Conservation (phyloP, 169 alveolate genomes). For the Eimeria zaria region DNA sequence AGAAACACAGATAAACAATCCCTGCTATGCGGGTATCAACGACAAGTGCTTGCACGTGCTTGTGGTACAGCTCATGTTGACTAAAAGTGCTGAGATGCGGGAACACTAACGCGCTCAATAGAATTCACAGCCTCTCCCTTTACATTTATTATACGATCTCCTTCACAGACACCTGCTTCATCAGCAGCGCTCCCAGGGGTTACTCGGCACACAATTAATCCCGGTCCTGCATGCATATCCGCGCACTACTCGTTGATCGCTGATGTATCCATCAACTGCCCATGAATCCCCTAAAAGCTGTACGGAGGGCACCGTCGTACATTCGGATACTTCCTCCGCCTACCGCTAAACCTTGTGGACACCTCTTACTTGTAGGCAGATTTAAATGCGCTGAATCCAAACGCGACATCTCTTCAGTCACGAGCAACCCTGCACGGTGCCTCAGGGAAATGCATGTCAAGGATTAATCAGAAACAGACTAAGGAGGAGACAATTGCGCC, state of each 20-base stretch:
- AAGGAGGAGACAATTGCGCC: background rate
- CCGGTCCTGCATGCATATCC: background rate
- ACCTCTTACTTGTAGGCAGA: constrained; percentile 1
- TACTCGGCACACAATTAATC: constrained; percentile 27
- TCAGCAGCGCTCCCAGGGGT: constrained; percentile 45
- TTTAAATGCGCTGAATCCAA: background rate
- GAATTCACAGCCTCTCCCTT: constrained; percentile 58
- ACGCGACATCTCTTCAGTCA: constrained; percentile 10
- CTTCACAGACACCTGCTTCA: constrained; percentile 26
- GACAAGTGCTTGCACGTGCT: background rate
- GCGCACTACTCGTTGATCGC: background rate
- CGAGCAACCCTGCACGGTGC: constrained; percentile 33
- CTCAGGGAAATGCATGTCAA: background rate
- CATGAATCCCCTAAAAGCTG: background rate
- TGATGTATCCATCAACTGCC: background rate
- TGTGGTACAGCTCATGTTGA: background rate
- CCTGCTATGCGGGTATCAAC: background rate
- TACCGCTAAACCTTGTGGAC: no score
- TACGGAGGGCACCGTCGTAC: background rate
- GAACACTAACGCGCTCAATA: constrained; percentile 24
- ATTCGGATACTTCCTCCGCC: background rate
- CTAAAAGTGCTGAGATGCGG: background rate
- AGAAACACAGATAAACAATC: background rate
- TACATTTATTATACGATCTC: constrained; percentile 27
- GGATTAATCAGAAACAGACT: no score